Base-by-base conservation (phyloP, 805 yeast species). In the Yamadazyma akitaensis region DNA sequence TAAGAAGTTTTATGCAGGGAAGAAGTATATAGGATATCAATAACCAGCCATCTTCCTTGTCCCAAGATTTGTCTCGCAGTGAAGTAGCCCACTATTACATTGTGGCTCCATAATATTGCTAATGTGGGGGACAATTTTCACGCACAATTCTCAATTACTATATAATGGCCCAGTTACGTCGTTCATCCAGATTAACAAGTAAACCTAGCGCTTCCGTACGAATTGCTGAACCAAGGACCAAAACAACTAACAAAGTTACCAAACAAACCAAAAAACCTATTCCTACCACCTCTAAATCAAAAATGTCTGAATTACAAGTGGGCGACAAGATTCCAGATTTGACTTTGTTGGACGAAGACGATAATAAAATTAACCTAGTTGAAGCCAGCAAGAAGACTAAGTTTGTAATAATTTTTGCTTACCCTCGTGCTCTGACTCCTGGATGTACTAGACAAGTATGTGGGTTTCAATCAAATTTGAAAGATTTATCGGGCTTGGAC, bases 371-470 rank as follows among this genome's bases (percentile, higher is more conserved):
- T 42, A 54, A 57, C 28, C 61, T 72, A 47, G 44, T 40, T 17
- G 64, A 64, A 30, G 65, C 56, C 26, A 68, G 72, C 40, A 52
- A 54, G 26, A 55, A 60, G 21, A 51, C 64, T 26, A 69, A 67
- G 54, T 69, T 61, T 44, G 44, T 72, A 50, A 70, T 72, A 21
- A 66, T 72, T 35, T 72, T 72, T 49, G 86, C 96, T 16, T 92
- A 91, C 61, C 98, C 98, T 44, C 84, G 77, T 60, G 98, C 98
- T 0, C 81, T 85, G 21, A 92, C 98, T 0, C 96, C 97, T 1
- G 99, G 99, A 2, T 94, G 99, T 66, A 92, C 99, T 1, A 79
- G 89, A 56, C 99, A 92, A 68, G 97, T 91, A 2, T 79, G 86
- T 62, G 97, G 97, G 0, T 94, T 85, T 63, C 82, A 94, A 56